phyloP scores from a whole-genome alignment of 2,329 filamentous ascomycete species.

The Leptographium lundbergii region DNA sequence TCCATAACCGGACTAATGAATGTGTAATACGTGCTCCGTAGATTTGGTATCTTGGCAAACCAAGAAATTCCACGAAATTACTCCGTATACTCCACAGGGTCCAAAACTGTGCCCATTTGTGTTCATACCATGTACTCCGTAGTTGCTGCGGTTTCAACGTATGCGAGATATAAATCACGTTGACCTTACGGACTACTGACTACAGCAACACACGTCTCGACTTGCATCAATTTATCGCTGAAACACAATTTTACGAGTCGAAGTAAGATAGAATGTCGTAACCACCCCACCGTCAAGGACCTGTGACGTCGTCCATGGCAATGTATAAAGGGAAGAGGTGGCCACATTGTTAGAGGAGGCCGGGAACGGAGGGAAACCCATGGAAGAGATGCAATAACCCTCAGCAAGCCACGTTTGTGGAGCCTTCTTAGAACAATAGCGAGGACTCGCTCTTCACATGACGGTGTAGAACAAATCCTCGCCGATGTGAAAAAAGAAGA shows the following conservation, averaged over 20 bases:
- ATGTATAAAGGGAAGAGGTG: constrained; percentile 30
- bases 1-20: too few relatives aligned
- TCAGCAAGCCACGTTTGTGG: constrained; percentile 42
- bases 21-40: too few relatives aligned
- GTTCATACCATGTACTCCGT: too few relatives aligned
- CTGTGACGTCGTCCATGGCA: constrained; percentile 28
- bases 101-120: too few relatives aligned
- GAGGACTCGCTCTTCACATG: constrained; percentile 34
- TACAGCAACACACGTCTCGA: too few relatives aligned
- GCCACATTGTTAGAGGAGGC: constrained; percentile 35
- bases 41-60: too few relatives aligned
- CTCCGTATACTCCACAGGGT: too few relatives aligned
- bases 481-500: constrained; percentile 12
- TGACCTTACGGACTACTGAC: too few relatives aligned
- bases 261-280: constrained; percentile 27
- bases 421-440: constrained; percentile 27
- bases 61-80: too few relatives aligned
- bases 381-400: constrained; percentile 28
- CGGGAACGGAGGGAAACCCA: constrained; percentile 45
- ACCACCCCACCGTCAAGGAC: constrained; percentile 41
- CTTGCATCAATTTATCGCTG: too few relatives aligned
- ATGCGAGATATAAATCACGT: too few relatives aligned
- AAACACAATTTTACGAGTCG: neutral
- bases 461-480: constrained; percentile 30
- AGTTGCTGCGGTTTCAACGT: too few relatives aligned